A percentile compares a stretch with the other conserved stretches of the same genome.
Evolutionary conservation across 1,284 basidiomycete genomes (phyloP).

Genomic region (Heterobasidion irregulare): DNA sequence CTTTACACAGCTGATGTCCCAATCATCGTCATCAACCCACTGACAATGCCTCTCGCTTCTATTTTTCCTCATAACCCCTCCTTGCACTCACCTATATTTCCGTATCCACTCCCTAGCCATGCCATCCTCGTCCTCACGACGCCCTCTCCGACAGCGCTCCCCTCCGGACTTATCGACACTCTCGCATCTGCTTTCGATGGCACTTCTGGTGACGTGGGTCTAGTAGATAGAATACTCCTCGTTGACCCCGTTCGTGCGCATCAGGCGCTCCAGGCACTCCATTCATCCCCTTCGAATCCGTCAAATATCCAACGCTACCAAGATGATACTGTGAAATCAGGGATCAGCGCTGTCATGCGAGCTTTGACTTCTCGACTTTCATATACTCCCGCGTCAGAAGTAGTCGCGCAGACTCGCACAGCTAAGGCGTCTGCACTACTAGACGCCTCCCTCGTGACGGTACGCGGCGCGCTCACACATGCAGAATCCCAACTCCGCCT

Average conservation of each 20-base stretch:
- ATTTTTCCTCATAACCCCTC: constrained; percentile 19
- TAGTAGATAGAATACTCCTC: constrained; percentile 28
- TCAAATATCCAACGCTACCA: constrained; percentile 54
- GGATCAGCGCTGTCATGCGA: constrained; percentile 39
- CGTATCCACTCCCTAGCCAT: constrained; percentile 37
- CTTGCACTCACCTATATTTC: constrained; percentile 9
- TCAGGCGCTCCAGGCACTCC: constrained; percentile 39
- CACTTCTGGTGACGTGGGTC: background rate
- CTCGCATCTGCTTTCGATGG: background rate
- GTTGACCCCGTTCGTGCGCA: constrained; percentile 51
- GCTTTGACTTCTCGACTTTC: constrained; percentile 20
- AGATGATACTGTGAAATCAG: constrained; percentile 49
- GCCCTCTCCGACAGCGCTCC: constrained; percentile 12
- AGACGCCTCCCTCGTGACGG: constrained; percentile 1
- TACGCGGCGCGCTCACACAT: constrained; percentile 1
- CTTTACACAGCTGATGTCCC: constrained; percentile 49
- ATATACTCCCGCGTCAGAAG: constrained; percentile 20
- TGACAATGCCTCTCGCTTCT: constrained; percentile 35
- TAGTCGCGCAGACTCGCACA: background rate
- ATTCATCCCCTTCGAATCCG: constrained; percentile 33
- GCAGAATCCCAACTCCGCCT: constrained; percentile 4
- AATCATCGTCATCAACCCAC: constrained; percentile 49
- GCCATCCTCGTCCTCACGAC: constrained; percentile 43
- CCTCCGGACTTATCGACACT: background rate
- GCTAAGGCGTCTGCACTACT: constrained; percentile 7